Evolutionary conservation across 2,329 filamentous ascomycete species (phyloP).

Genomic region (Colletotrichum sp.): DNA sequence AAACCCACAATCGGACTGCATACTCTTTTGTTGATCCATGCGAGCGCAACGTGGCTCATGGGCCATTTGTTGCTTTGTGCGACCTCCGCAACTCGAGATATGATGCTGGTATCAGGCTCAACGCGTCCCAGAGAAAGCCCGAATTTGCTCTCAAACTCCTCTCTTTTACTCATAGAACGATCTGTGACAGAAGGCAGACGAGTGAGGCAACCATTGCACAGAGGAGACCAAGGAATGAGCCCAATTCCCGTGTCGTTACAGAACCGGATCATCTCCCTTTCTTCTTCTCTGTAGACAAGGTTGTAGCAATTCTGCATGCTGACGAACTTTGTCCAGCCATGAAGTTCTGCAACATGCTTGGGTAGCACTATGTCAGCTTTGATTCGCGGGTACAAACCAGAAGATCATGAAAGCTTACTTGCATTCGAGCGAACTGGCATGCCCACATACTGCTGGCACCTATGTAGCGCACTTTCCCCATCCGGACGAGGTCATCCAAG

Average conservation of each 20-base stretch:
- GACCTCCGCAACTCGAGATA: constrained; percentile 51
- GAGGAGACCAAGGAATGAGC: neutral
- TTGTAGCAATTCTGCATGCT: constrained; percentile 4
- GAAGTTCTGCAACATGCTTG: neutral
- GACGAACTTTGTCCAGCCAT: neutral
- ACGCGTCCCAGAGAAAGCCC: neutral
- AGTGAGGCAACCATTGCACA: neutral
- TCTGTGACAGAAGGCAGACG: neutral
- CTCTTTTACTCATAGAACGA: neutral
- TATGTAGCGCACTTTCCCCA: neutral
- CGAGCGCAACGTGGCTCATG: constrained; percentile 68
- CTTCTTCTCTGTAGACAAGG: neutral
- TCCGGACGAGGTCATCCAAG: neutral
- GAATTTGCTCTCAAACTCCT: neutral
- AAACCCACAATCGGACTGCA: constrained; percentile 66
- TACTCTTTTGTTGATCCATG: constrained; percentile 62
- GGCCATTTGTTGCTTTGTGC: constrained; percentile 60
- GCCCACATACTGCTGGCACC: neutral
- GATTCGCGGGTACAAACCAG: neutral
- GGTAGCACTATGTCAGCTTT: neutral
- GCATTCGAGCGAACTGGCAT: neutral
- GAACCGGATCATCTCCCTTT: neutral
- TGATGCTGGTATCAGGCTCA: constrained; percentile 18
- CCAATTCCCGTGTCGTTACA: neutral
- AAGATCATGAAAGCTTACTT: neutral